Conservation (phyloP, 148 eudicot genomes). For the Heliamphora exappendiculata region DNA sequence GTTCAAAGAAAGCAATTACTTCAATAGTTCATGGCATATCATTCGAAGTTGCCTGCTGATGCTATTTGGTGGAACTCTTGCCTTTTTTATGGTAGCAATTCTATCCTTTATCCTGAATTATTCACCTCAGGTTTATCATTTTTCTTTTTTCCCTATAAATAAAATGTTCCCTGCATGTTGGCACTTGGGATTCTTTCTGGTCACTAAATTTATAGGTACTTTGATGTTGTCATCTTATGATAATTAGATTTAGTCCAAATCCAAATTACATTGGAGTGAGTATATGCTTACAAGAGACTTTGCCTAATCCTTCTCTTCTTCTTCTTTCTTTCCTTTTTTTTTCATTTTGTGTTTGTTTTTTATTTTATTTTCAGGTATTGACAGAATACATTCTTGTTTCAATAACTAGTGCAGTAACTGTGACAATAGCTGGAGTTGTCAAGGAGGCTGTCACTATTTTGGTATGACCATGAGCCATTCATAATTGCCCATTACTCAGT, state of each 20-base stretch:
- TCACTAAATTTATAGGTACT: neutral
- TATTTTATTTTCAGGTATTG: conserved; percentile 53
- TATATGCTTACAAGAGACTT: neutral
- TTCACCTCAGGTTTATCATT: neutral
- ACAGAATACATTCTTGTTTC: conserved; percentile 87
- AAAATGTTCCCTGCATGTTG: neutral
- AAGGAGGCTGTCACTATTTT: conserved; percentile 94
- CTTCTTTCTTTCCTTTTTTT: neutral
- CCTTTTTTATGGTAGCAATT: conserved; percentile 76
- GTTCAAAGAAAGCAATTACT: conserved; percentile 53
- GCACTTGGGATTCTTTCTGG: neutral
- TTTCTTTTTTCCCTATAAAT: neutral
- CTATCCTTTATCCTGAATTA: neutral
- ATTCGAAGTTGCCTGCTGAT: conserved; percentile 72
- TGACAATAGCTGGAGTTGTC: conserved; percentile 93
- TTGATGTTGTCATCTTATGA: neutral
- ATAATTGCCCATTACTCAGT: neutral
- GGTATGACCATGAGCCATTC: conserved; percentile 45
- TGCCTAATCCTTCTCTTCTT: neutral
- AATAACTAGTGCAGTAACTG: conserved; percentile 95
- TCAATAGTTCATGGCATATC: conserved; percentile 68
- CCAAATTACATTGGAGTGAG: neutral
- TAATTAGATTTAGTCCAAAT: neutral
- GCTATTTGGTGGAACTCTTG: conserved; percentile 96
- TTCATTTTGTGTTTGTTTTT: neutral